Percentiles rank a stretch among this genome's conserved stretches.
Evolutionary conservation across 768 basidiomycete species (phyloP).

Genomic region (Kwoniella mangroviensis): DNA sequence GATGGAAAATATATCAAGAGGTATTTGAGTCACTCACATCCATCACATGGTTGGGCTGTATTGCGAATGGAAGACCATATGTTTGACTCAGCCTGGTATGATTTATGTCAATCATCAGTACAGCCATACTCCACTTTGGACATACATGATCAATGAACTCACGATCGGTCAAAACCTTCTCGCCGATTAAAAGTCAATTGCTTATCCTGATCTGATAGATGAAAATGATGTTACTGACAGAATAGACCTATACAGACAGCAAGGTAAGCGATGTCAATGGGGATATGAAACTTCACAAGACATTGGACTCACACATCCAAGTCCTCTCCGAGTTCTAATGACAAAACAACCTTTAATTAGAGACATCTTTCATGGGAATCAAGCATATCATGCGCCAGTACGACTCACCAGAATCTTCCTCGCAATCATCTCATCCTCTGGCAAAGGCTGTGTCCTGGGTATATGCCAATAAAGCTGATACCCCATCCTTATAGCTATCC

Average conservation of each 20-base stretch:
- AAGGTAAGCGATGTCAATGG: background rate
- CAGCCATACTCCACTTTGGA: background rate
- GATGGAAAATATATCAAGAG: background rate
- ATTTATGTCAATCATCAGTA: background rate
- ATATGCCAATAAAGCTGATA: conserved; percentile 43
- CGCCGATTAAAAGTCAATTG: background rate
- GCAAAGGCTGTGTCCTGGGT: conserved; percentile 28
- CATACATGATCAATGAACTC: background rate
- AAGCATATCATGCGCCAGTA: background rate
- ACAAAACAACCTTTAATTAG: too few relatives aligned
- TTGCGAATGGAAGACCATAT: conserved; percentile 29
- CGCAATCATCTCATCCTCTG: conserved; percentile 34
- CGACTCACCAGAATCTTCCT: conserved; percentile 38
- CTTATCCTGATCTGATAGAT: background rate
- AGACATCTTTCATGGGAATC: too few relatives aligned
- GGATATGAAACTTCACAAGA: background rate
- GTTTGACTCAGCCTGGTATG: conserved; percentile 25
- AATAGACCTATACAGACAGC: conserved; percentile 26
- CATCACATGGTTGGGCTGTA: conserved; percentile 31
- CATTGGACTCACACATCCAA: conserved; percentile 39
- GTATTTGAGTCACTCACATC: conserved; percentile 24
- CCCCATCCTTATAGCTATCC: conserved; percentile 39
- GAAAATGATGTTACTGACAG: conserved; percentile 20
- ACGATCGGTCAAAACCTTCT: conserved; percentile 40
- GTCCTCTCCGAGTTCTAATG: conserved; percentile 37